Conservation (phyloP, 352 stramenopile species). For the Phytophthora brassicae region DNA sequence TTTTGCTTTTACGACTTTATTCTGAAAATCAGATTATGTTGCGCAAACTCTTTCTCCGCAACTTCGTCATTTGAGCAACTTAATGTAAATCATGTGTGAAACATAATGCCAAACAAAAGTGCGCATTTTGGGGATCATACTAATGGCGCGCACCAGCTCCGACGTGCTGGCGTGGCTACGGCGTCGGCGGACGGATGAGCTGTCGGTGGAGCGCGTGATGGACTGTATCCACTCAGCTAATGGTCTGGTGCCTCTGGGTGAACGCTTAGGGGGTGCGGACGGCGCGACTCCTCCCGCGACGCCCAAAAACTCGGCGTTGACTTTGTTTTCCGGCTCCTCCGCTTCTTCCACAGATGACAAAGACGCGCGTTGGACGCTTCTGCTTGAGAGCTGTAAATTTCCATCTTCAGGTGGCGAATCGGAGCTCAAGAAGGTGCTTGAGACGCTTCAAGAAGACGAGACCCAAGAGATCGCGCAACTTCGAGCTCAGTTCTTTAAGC, state of each 20-base stretch:
- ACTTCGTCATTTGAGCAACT: too few relatives aligned
- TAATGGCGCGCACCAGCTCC: conserved; percentile 14
- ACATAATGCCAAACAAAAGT: too few relatives aligned
- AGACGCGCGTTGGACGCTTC: conserved; percentile 31
- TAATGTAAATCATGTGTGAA: too few relatives aligned
- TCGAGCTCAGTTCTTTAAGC: conserved; percentile 38
- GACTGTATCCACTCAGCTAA: conserved; percentile 44
- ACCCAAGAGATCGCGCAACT: conserved; percentile 30
- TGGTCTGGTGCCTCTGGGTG: conserved; percentile 58
- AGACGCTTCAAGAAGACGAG: conserved; percentile 9
- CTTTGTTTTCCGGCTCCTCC: conserved; percentile 7
- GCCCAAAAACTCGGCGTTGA: conserved; percentile 11
- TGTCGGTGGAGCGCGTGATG: conserved; percentile 33
- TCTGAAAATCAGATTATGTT: too few relatives aligned
- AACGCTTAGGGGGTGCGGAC: conserved; percentile 23
- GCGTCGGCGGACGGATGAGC: conserved; percentile 35
- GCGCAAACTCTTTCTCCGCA: too few relatives aligned
- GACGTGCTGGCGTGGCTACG: conserved; percentile 41
- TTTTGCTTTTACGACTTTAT: background rate
- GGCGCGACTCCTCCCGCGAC: conserved; percentile 22
- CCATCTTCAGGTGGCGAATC: conserved; percentile 26
- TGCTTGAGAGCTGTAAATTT: conserved; percentile 35
- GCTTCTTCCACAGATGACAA: background rate
- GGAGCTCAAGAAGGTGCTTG: background rate
- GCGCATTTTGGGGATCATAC: too few relatives aligned